Base-by-base conservation (phyloP, 805 yeast genomes). In the Kluyveromyces aestuarii region DNA sequence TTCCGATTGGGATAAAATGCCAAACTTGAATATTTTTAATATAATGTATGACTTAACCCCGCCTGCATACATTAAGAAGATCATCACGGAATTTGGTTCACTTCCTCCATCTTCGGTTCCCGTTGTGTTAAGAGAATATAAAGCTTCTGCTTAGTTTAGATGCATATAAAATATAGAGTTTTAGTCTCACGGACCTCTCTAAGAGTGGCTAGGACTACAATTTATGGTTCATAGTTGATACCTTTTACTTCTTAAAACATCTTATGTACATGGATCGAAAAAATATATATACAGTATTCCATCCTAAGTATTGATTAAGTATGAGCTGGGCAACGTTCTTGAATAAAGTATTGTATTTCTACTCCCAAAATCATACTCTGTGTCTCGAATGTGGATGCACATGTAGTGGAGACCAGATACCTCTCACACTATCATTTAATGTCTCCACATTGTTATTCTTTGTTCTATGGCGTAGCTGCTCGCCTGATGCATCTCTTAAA, bases 61-160 rank as follows among this genome's bases (percentile, higher is more conserved):
- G 36, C 95, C 96, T 13, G 87, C 83, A 56, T 87, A 85, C 61
- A 87, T 93, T 59, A 90, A 91, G 64, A 93, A 93, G 71, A 88
- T 93, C 50, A 88, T 93, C 48, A 93, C 98, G 1, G 99, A 93
- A 66, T 80, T 91, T 54, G 99, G 99, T 27, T 87, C 96, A 2
- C 74, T 93, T 56, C 99, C 99, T 10, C 96, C 99, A 40, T 85
- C 95, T n/a, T 88, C 98, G 1, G 98, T 93, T 50, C 99, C 99
- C 27, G 98, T 93, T 44, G 87, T 93, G 52, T 72, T 93, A 58
- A 80, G 98, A 69, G 99, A 93, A 67, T 93, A 91, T 67, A 87
- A 88, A 67, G 67, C 67, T 45, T 62, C 66, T 37, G 67, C 67
- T 53, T 64, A 30, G 53, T 50, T 16, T 35, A 33, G 33, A 17